phyloP scores from a whole-genome alignment of 2,329 filamentous ascomycete species.

The Didymellaceae sp. region DNA sequence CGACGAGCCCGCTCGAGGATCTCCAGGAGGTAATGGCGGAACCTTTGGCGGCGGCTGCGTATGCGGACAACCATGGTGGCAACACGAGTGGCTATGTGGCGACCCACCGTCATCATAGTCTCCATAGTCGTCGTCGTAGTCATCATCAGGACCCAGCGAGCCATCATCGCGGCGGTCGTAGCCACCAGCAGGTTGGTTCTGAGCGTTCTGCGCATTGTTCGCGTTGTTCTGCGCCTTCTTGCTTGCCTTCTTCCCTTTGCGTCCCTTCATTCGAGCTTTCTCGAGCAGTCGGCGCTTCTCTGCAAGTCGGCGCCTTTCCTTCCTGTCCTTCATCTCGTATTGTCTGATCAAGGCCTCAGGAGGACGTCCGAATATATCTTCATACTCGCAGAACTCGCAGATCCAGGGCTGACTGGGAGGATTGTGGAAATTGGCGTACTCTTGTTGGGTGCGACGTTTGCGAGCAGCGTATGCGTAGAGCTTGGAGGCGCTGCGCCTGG shows the following conservation, averaged over 20 bases:
- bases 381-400: constrained; percentile 98
- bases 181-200: constrained; percentile 38
- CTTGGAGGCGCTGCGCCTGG: constrained; percentile 68
- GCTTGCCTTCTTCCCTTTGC: constrained; percentile 83
- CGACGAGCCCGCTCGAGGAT: constrained; percentile 30
- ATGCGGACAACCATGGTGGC: constrained; percentile 43
- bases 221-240: constrained; percentile 61
- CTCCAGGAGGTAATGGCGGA: constrained; percentile 32
- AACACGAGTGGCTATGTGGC: constrained; percentile 27
- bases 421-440: constrained; percentile 77
- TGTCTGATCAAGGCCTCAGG: constrained; percentile 84
- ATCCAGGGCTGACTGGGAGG: constrained; percentile 89
- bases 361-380: constrained; percentile 88
- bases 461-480: constrained; percentile 78
- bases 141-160: constrained; percentile 41
- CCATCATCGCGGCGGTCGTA: constrained; percentile 45
- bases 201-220: constrained; percentile 39
- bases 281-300: constrained; percentile 85
- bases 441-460: constrained; percentile 77
- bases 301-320: constrained; percentile 81
- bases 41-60: constrained; percentile 38
- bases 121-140: constrained; percentile 47
- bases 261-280: constrained; percentile 91
- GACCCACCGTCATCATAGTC: constrained; percentile 42
- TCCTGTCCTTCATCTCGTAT: constrained; percentile 93